Percentiles rank a stretch among this genome's conserved stretches.
phyloP scores from a whole-genome alignment of 2,329 filamentous ascomycete species.

The Alternaria ventricosa region DNA sequence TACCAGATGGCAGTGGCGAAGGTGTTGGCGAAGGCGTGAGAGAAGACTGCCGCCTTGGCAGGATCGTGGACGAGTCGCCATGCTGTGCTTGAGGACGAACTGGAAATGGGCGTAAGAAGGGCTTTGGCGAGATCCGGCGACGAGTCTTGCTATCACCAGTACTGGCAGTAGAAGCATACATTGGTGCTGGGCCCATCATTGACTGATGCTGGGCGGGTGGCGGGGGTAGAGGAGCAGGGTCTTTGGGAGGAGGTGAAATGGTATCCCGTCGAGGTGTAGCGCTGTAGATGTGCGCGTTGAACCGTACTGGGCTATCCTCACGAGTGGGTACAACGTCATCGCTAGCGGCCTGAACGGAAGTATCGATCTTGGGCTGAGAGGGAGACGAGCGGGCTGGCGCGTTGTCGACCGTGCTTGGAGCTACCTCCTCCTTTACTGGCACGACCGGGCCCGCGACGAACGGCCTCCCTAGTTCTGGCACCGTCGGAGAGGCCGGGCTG shows the following conservation, averaged over 20 bases:
- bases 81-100: conserved; percentile 43
- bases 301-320: conserved; percentile 30
- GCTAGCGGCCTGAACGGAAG: background rate
- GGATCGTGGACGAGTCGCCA: conserved; percentile 29
- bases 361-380: conserved; percentile 2
- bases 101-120: conserved; percentile 46
- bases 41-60: conserved; percentile 42
- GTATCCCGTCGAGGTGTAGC: conserved; percentile 32
- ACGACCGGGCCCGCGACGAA: background rate
- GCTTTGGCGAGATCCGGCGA: conserved; percentile 43
- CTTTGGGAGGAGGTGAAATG: conserved; percentile 40
- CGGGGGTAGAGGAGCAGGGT: conserved; percentile 35
- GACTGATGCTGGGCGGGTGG: conserved; percentile 34
- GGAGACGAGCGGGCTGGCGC: conserved; percentile 9
- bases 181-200: conserved; percentile 17
- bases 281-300: conserved; percentile 32
- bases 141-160: conserved; percentile 16
- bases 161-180: conserved; percentile 12
- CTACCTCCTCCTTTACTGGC: background rate
- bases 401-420: background rate
- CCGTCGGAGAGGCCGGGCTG: conserved; percentile 33
- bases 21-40: conserved; percentile 26
- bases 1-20: conserved; percentile 32
- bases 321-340: conserved; percentile 14
- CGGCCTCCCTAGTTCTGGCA: conserved; percentile 16